Evolutionary conservation across 2,329 filamentous ascomycete species (phyloP).

Genomic region (Parasarocladium wereldwijsianum): DNA sequence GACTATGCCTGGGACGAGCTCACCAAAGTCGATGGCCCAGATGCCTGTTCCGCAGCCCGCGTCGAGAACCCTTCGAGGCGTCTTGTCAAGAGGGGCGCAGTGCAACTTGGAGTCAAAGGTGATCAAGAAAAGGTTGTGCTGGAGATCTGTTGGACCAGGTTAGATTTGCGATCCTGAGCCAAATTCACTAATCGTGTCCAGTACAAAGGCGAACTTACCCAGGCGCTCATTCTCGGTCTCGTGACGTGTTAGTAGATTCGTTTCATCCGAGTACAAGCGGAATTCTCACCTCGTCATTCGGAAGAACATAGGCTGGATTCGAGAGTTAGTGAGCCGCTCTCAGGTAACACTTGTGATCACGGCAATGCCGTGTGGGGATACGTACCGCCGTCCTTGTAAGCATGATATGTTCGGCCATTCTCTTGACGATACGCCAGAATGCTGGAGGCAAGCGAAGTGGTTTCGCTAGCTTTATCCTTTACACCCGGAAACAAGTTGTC

Average conservation of each 20-base stretch:
- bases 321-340: background rate
- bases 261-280: background rate
- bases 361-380: background rate
- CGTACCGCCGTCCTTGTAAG: constrained; percentile 16
- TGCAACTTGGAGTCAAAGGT: constrained; percentile 17
- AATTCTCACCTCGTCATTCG: constrained; percentile 1
- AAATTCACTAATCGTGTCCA: too few relatives aligned
- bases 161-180: too few relatives aligned
- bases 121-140: constrained; percentile 20
- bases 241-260: background rate
- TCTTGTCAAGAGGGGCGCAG: constrained; percentile 8
- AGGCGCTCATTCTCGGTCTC: constrained; percentile 2
- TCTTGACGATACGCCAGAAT: constrained; percentile 21
- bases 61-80: constrained; percentile 25
- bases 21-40: constrained; percentile 35
- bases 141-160: constrained; percentile 15
- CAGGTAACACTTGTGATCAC: too few relatives aligned
- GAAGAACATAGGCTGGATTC: background rate
- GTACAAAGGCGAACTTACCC: background rate
- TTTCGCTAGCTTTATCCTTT: background rate
- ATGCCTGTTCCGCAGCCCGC: constrained; percentile 37
- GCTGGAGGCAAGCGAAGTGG: constrained; percentile 12
- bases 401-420: constrained; percentile 23
- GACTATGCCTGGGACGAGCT: constrained; percentile 1
- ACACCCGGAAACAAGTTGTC: background rate